Evolutionary conservation across 257 asterid genomes (phyloP).

Genomic region (Rauvolfia tetraphylla): DNA sequence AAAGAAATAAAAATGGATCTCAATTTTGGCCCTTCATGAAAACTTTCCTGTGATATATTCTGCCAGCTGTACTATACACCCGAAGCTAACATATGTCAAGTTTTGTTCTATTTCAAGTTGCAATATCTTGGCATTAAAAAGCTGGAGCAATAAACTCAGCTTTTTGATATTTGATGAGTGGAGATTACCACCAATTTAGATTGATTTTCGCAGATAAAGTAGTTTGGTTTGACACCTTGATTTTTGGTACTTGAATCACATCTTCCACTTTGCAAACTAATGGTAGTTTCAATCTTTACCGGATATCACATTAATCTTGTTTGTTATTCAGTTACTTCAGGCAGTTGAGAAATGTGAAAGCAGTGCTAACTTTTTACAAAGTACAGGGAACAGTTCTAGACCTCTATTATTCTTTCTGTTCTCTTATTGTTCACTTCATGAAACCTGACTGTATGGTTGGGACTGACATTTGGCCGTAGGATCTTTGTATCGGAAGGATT

Average conservation of each 20-base stretch:
- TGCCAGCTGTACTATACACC: neutral
- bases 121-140: neutral
- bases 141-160: neutral
- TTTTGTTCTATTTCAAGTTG: neutral
- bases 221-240: neutral
- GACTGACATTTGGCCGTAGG: neutral
- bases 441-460: neutral
- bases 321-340: neutral
- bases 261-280: neutral
- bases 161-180: neutral
- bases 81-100: neutral
- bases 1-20: neutral
- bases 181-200: neutral
- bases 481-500: neutral
- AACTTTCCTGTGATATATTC: no score
- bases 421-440: neutral
- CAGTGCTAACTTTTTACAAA: neutral
- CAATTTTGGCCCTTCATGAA: neutral
- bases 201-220: neutral
- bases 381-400: neutral
- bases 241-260: neutral
- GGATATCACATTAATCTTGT: neutral
- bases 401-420: neutral
- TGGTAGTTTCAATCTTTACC: neutral
- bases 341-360: neutral